Evolutionary conservation across 345 rosid species (phyloP), one percentile per base, ranked within the genome.

Genomic region (Salix caprea): DNA sequence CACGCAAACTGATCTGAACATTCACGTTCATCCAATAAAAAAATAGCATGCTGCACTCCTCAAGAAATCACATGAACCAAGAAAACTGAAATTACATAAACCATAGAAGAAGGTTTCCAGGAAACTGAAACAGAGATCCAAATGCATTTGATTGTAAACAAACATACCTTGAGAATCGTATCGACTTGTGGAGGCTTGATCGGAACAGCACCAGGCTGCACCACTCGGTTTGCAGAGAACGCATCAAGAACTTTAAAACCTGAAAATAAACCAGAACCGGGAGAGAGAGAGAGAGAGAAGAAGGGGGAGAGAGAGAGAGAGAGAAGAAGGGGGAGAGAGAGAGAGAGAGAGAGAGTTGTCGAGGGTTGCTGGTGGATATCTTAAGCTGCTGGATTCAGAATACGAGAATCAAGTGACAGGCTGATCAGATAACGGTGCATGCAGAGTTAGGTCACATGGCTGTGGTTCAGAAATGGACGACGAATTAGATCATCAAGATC

Each of bases 371-470:
- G 26, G 24, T 44, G 23, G 52, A 72, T 5, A 24, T 7, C 62
- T 73, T 52, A 32, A 2, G 62, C 36, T 71, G 6, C 13, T 37
- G 24, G 30, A 19, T 30, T 30, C 4, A 21, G 24, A 52, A 32
- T 2, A 40, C 28, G 30, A 11, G 52, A 68, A 42, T 13, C 32
- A 21, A 48, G 62, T 42, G 71, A 52, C 74, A 69, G 65, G 72
- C 67, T 26, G 28, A 26, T 75, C 26, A 67, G 65, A 82, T 44
- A 78, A 79, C 15, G 37, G 61, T 74, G 69, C 77, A 71, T 46
- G 72, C 40, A 67, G 52, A 52, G 71, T 62, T 48, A 76, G 71
- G 74, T 42, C 66, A 78, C 69, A 61, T 71, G 81, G 76, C 39
- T 44, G 72, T 66, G 64, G 73, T 14, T 56, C 62, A 32, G 69